Percentiles rank a stretch among this genome's conserved stretches.
Evolutionary conservation across 2,329 filamentous ascomycete genomes (phyloP).

Genomic region (Diplocarpon mali): DNA sequence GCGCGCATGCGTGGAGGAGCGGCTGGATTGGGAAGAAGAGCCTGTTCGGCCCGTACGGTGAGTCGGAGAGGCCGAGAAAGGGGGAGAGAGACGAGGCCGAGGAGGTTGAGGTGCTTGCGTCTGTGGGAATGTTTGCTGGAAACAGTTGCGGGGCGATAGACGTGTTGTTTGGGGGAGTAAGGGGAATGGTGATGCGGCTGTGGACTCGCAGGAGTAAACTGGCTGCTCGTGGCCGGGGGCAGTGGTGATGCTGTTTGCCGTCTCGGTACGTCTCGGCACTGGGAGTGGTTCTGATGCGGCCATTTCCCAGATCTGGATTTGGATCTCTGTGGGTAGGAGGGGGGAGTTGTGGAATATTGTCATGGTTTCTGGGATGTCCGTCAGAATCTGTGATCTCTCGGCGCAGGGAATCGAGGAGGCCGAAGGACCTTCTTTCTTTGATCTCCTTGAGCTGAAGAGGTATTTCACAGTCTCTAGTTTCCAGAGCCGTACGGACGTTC

Average conservation of each 20-base stretch:
- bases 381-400: too few relatives aligned
- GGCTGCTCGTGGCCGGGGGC: not conserved
- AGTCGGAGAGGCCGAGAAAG: not conserved
- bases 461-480: too few relatives aligned
- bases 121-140: not conserved
- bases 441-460: too few relatives aligned
- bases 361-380: too few relatives aligned
- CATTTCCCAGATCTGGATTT: not conserved
- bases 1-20: not conserved
- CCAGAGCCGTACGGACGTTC: too few relatives aligned
- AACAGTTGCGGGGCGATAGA: not conserved
- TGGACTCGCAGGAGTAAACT: not conserved
- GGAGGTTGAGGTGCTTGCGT: not conserved
- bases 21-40: constrained; percentile 2
- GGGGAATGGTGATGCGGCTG: not conserved
- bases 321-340: not conserved
- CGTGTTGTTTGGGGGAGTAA: not conserved
- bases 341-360: not conserved
- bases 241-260: not conserved
- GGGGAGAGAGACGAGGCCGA: not conserved
- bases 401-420: too few relatives aligned
- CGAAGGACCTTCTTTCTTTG: too few relatives aligned
- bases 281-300: not conserved
- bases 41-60: not conserved
- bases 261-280: not conserved